These are phyloP conservation scores for Andalucia godoyi DNA, from an alignment of 78 protist genomes.

Conservation along the genomic window DNA sequence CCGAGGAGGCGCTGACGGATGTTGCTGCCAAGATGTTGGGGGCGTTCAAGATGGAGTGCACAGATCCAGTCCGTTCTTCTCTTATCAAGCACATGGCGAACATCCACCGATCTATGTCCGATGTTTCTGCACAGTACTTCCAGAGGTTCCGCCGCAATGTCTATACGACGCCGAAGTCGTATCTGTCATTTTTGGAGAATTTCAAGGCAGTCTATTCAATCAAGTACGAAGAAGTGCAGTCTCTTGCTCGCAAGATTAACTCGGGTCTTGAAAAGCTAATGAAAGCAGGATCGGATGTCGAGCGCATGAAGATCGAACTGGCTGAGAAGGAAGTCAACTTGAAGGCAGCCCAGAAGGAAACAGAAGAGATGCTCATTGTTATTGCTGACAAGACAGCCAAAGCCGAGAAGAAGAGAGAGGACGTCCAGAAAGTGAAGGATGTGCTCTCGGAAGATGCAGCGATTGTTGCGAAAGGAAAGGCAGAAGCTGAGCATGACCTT, in stretches of 20 bases:
- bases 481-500: constrained; percentile 57
- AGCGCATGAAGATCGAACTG: constrained; percentile 51
- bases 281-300: constrained; percentile 56
- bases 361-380: constrained; percentile 40
- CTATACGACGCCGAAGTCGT: constrained; percentile 82
- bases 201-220: constrained; percentile 44
- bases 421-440: constrained; percentile 32
- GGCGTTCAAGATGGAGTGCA: constrained; percentile 41
- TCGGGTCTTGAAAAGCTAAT: constrained; percentile 65
- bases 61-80: neutral
- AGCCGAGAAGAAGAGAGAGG: constrained; percentile 57
- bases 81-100: constrained; percentile 47
- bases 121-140: constrained; percentile 50
- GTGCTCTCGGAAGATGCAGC: constrained; percentile 20
- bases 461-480: constrained; percentile 36
- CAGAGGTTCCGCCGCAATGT: constrained; percentile 54
- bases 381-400: constrained; percentile 31
- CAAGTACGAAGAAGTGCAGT: constrained; percentile 37
- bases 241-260: constrained; percentile 34
- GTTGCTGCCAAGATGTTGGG: constrained; percentile 40
- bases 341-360: constrained; percentile 28
- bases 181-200: constrained; percentile 56
- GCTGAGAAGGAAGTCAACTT: constrained; percentile 50
- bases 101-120: constrained; percentile 39
- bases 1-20: constrained; percentile 55